A percentile compares a stretch with the other conserved stretches of the same genome.
phyloP scores from a whole-genome alignment of 345 rosid genomes.

The Rhodamnia argentea region DNA sequence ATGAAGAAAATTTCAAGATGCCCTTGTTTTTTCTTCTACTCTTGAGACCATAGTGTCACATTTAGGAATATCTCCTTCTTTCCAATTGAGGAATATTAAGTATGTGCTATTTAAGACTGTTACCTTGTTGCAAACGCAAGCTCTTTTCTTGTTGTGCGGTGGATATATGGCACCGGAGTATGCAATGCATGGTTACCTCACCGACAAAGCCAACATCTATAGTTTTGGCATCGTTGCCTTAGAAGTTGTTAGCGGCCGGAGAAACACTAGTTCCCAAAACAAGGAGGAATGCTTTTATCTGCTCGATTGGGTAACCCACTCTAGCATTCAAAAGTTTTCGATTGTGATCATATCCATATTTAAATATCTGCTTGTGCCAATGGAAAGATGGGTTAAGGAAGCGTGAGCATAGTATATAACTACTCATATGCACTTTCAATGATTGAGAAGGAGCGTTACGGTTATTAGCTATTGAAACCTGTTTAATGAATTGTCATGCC shows the following conservation, averaged over 20 bases:
- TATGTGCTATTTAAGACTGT: not conserved
- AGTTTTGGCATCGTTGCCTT: conserved; percentile 21
- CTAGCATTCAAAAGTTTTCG: not conserved
- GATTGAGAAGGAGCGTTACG: not conserved
- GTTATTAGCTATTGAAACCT: not conserved
- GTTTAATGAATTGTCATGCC: not conserved
- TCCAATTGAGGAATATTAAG: no score
- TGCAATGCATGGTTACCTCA: conserved; percentile 21
- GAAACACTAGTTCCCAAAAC: conserved; percentile 5
- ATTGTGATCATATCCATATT: not conserved
- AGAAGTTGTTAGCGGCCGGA: conserved; percentile 16
- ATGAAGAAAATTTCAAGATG: no score
- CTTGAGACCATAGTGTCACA: not conserved
- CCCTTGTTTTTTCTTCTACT: not conserved
- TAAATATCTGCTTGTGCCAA: no score
- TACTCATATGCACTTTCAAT: not conserved
- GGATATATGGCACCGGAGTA: conserved; percentile 35
- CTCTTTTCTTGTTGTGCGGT: not conserved
- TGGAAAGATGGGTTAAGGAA: not conserved
- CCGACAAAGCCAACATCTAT: conserved; percentile 24
- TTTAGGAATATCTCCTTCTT: no score
- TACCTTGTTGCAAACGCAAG: not conserved
- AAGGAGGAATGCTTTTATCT: conserved; percentile 6
- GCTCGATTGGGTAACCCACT: conserved; percentile 16
- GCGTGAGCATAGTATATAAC: not conserved